Percentiles rank a stretch among this genome's conserved stretches.
Evolutionary conservation across 2,329 filamentous ascomycete genomes (phyloP).

Genomic region (Trichoderma asperellum): DNA sequence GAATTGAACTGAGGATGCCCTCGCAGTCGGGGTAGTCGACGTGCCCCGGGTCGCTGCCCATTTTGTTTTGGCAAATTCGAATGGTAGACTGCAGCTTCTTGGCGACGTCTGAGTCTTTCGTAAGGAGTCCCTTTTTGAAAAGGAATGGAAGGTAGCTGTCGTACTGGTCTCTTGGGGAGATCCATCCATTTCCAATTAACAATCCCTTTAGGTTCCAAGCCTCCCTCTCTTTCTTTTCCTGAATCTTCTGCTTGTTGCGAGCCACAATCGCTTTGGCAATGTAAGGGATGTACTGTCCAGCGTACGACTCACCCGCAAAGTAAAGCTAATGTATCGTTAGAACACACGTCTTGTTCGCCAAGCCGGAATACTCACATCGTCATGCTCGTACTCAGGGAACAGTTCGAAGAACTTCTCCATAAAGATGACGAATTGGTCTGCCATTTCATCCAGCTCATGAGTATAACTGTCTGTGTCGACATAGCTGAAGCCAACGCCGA

Average conservation of each 20-base stretch:
- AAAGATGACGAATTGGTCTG: constrained; percentile 83
- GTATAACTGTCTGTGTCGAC: constrained; percentile 88
- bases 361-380: constrained; percentile 71
- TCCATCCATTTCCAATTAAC: constrained; percentile 97
- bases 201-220: constrained; percentile 82
- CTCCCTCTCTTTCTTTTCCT: constrained; percentile 29
- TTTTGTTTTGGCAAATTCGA: constrained; percentile 67
- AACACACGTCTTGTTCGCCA: neutral
- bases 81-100: constrained; percentile 70
- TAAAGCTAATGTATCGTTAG: constrained; percentile 67
- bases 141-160: constrained; percentile 81
- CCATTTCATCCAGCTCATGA: constrained; percentile 85
- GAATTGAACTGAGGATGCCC: constrained; percentile 71
- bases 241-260: constrained; percentile 69
- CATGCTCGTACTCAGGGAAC: constrained; percentile 88
- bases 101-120: constrained; percentile 66
- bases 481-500: constrained; percentile 95
- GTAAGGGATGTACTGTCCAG: constrained; percentile 95
- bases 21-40: constrained; percentile 78
- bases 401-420: constrained; percentile 88
- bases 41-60: constrained; percentile 50
- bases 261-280: constrained; percentile 90
- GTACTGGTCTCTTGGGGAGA: constrained; percentile 88
- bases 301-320: constrained; percentile 93
- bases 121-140: constrained; percentile 74